Conservation (phyloP, 306 rosid genomes). For the Styphnolobium japonicum region DNA sequence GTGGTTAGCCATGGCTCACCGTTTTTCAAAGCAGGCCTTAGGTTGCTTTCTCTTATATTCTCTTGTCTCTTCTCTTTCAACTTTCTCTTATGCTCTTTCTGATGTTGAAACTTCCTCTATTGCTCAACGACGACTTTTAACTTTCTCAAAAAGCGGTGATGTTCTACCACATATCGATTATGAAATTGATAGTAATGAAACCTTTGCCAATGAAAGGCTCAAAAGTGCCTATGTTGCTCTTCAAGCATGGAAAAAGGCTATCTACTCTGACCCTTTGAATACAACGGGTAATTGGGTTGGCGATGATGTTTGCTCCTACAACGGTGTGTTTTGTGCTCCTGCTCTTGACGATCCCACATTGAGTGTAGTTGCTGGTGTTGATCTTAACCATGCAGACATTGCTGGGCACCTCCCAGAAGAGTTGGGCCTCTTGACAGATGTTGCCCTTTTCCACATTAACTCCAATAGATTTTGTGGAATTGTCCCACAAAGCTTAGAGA, state of each 20-base stretch:
- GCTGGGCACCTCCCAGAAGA: slow-evolving; percentile 45
- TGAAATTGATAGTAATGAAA: neutral
- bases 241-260: slow-evolving; percentile 43
- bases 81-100: neutral
- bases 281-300: slow-evolving; percentile 44
- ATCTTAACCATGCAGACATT: slow-evolving; percentile 50
- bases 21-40: slow-evolving; percentile 35
- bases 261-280: slow-evolving; percentile 44
- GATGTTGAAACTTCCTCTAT: neutral
- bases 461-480: slow-evolving; percentile 57
- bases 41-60: slow-evolving; percentile 31
- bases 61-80: slow-evolving; percentile 21
- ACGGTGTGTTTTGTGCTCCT: slow-evolving; percentile 48
- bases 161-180: neutral
- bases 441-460: slow-evolving; percentile 52
- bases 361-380: slow-evolving; percentile 48
- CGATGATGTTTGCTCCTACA: slow-evolving; percentile 48
- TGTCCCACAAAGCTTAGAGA: slow-evolving; percentile 34
- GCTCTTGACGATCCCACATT: slow-evolving; percentile 43
- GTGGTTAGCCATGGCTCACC: slow-evolving; percentile 45
- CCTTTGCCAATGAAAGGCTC: slow-evolving; percentile 25
- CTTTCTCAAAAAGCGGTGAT: neutral
- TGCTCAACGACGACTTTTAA: neutral
- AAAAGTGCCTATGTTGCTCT: slow-evolving; percentile 38
- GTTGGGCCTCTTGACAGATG: slow-evolving; percentile 32